Percentiles rank a stretch among this genome's conserved stretches.
Conservation (phyloP, 306 rosid species). For the Cercis canadensis region DNA sequence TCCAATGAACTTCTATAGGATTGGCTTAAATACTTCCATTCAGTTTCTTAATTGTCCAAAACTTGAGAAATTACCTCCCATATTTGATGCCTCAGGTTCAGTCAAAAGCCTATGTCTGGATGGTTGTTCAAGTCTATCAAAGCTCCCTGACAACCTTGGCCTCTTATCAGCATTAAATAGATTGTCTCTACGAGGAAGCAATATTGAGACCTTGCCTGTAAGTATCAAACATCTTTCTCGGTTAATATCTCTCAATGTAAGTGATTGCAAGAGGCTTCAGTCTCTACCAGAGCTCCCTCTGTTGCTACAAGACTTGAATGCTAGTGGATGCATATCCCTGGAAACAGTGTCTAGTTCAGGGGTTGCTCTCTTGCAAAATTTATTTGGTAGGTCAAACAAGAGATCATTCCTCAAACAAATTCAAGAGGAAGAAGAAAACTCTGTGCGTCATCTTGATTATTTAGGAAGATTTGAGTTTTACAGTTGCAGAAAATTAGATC, state of each 20-base stretch:
- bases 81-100: not conserved
- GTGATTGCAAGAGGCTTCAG: not conserved
- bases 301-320: conserved; percentile 24
- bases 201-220: conserved; percentile 16
- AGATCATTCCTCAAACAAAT: not conserved
- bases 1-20: no score
- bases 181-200: conserved; percentile 11
- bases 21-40: no score
- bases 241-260: not conserved
- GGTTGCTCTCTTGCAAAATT: not conserved
- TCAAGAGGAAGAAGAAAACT: not conserved
- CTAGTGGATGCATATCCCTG: conserved; percentile 1
- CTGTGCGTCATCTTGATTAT: not conserved
- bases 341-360: conserved; percentile 4
- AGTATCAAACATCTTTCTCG: conserved; percentile 1
- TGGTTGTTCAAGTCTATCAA: not conserved
- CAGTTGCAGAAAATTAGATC: conserved; percentile 5
- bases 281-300: no score
- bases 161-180: not conserved
- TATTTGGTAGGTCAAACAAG: not conserved
- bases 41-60: no score
- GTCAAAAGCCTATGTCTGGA: not conserved
- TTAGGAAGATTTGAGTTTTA: not conserved
- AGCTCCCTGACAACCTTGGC: conserved; percentile 9
- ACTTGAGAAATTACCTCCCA: conserved; percentile 1